phyloP scores from a whole-genome alignment of 805 yeast genomes.

The Lipomyces kockii region DNA sequence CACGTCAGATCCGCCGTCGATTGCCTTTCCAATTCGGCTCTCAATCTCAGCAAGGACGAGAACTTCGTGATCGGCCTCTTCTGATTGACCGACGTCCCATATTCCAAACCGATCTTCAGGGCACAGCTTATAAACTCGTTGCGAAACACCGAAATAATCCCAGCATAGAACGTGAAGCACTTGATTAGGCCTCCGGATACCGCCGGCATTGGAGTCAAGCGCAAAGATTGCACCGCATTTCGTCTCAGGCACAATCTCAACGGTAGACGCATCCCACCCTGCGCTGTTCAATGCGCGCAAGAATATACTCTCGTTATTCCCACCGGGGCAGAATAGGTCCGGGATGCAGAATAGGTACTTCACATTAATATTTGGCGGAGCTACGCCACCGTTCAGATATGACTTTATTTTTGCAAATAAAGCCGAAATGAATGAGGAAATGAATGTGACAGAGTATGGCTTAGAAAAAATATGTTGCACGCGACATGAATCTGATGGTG shows the following conservation, averaged over 20 bases:
- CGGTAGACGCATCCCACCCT: constrained; percentile 12
- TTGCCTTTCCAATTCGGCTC: not conserved
- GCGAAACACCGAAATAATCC: constrained; percentile 23
- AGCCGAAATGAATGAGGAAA: too few species aligned
- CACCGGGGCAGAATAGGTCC: too few species aligned
- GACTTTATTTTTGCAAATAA: too few species aligned
- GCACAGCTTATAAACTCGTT: constrained; percentile 19
- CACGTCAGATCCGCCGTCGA: not conserved
- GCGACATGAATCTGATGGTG: not conserved
- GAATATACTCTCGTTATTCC: not conserved
- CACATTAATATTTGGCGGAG: too few species aligned
- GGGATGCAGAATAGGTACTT: too few species aligned
- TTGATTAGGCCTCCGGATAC: constrained; percentile 14
- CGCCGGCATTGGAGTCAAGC: constrained; percentile 21
- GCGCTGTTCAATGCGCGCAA: constrained; percentile 13
- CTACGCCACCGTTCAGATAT: too few species aligned
- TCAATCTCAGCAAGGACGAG: not conserved
- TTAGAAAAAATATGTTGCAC: constrained; percentile 1
- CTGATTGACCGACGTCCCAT: not conserved
- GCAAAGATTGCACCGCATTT: constrained; percentile 30
- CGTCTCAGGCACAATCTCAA: constrained; percentile 27
- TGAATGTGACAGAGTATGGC: not conserved
- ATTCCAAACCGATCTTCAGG: constrained; percentile 32
- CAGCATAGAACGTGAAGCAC: constrained; percentile 21
- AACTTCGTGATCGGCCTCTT: not conserved